Percentiles rank a stretch among this genome's conserved stretches.
Evolutionary conservation across 1,284 basidiomycete genomes (phyloP).

Genomic region (Bondarzewia mesenterica): DNA sequence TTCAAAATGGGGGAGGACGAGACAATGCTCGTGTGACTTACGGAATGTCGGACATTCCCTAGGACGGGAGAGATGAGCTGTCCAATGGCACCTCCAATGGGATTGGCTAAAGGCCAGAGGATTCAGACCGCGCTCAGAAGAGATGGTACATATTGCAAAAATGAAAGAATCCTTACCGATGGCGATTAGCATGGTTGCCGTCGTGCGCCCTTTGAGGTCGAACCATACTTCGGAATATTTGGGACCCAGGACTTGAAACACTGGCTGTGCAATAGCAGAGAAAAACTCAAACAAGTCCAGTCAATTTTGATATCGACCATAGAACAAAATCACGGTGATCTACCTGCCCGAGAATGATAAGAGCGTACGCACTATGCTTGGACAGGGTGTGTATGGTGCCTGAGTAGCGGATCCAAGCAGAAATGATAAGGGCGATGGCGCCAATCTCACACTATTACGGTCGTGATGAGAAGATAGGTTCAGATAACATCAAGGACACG

Average conservation of each 20-base stretch:
- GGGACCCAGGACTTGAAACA: conserved; percentile 60
- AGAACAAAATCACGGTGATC: conserved; percentile 6
- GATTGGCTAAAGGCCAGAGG: conserved; percentile 49
- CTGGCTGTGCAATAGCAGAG: conserved; percentile 47
- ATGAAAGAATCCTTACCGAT: conserved; percentile 36
- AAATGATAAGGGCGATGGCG: conserved; percentile 41
- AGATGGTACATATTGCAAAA: neutral
- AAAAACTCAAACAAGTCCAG: conserved; percentile 34
- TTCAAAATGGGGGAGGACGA: neutral
- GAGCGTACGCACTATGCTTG: conserved; percentile 40
- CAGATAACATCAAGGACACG: neutral
- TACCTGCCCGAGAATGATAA: conserved; percentile 67
- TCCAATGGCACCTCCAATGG: conserved; percentile 50
- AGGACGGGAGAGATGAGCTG: conserved; percentile 65
- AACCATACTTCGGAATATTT: conserved; percentile 79
- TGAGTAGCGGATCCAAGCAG: conserved; percentile 69
- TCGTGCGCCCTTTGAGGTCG: conserved; percentile 61
- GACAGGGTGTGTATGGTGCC: conserved; percentile 50
- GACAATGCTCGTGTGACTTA: conserved; percentile 7
- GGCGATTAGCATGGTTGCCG: conserved; percentile 74
- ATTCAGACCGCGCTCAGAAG: too few species aligned
- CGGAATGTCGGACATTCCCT: conserved; percentile 41
- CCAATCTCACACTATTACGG: conserved; percentile 53
- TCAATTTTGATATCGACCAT: neutral
- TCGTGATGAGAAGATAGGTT: neutral